Evolutionary conservation across 352 stramenopile genomes (phyloP).

Genomic region (Pythium aquatile): DNA sequence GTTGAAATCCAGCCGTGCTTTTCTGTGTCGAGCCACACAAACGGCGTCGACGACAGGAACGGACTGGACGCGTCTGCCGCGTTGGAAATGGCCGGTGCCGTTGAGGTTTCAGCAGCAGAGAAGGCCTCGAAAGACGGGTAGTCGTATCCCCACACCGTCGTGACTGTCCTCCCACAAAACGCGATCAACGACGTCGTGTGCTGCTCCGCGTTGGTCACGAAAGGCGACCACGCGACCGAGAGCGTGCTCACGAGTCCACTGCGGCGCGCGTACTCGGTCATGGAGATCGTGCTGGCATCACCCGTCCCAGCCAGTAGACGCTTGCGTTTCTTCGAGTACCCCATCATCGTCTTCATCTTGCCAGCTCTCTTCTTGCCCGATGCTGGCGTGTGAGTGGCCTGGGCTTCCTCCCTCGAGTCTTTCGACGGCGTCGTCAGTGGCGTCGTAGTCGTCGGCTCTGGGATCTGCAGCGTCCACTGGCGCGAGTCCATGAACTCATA

Average conservation of each 20-base stretch:
- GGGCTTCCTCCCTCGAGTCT: background rate
- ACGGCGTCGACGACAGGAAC: constrained; percentile 38
- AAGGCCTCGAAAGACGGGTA: constrained; percentile 41
- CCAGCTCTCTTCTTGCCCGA: constrained; percentile 14
- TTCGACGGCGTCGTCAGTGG: constrained; percentile 3
- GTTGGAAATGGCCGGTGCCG: background rate
- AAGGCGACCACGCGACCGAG: constrained; percentile 69
- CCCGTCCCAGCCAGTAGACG: background rate
- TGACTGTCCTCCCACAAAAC: constrained; percentile 56
- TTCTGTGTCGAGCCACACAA: constrained; percentile 69
- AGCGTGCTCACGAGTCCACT: constrained; percentile 64
- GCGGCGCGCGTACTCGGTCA: constrained; percentile 58
- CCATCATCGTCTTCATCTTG: constrained; percentile 27
- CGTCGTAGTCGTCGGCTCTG: constrained; percentile 1
- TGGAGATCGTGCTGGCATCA: constrained; percentile 28
- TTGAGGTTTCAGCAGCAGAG: background rate
- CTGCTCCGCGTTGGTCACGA: constrained; percentile 44
- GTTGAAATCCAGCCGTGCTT: constrained; percentile 67
- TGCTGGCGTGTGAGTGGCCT: constrained; percentile 7
- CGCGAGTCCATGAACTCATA: constrained; percentile 54
- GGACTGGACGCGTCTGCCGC: background rate
- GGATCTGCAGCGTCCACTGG: constrained; percentile 34
- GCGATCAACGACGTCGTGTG: constrained; percentile 63
- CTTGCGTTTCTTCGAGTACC: constrained; percentile 24
- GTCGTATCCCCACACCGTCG: constrained; percentile 70